Evolutionary conservation across 2,329 filamentous ascomycete species (phyloP).

Genomic region (Chaetomiaceae sp.): DNA sequence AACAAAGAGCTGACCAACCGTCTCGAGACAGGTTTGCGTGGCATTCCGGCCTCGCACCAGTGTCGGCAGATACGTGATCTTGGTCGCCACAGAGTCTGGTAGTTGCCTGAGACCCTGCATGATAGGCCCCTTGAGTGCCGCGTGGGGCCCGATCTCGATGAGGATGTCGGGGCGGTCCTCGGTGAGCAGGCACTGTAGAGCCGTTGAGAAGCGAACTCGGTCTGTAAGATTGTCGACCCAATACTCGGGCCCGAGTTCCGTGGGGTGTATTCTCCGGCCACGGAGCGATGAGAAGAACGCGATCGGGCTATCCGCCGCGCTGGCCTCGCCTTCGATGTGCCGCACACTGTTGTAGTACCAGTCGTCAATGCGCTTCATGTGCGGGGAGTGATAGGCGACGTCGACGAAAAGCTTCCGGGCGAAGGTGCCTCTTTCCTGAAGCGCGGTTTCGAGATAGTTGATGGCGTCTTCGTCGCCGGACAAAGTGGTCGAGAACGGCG

Average conservation of each 20-base stretch:
- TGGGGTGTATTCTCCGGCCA: conserved; percentile 35
- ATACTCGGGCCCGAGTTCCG: conserved; percentile 36
- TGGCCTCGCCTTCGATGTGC: conserved; percentile 22
- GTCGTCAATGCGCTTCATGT: conserved; percentile 46
- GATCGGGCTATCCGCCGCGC: conserved; percentile 29
- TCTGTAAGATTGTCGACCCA: conserved; percentile 44
- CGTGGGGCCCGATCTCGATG: conserved; percentile 31
- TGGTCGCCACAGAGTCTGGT: conserved; percentile 21
- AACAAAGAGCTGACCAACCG: conserved; percentile 31
- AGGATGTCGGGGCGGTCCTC: conserved; percentile 28
- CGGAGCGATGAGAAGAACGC: conserved; percentile 44
- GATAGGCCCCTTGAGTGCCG: conserved; percentile 30
- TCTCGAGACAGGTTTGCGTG: conserved; percentile 24
- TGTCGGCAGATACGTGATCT: conserved; percentile 30
- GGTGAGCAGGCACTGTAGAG: conserved; percentile 26
- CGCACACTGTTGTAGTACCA: conserved; percentile 36
- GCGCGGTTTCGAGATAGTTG: conserved; percentile 43
- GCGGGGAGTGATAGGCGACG: conserved; percentile 50
- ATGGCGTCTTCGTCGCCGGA: conserved; percentile 31
- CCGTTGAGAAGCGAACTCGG: conserved; percentile 41
- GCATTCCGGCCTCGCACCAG: conserved; percentile 24
- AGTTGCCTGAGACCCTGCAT: conserved; percentile 28
- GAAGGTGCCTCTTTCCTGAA: conserved; percentile 41
- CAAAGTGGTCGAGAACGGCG: conserved; percentile 26
- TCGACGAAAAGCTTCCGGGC: conserved; percentile 45